These are phyloP conservation scores for Kondoa subrosea DNA, from an alignment of 768 basidiomycete species.

Conservation along the genomic window DNA sequence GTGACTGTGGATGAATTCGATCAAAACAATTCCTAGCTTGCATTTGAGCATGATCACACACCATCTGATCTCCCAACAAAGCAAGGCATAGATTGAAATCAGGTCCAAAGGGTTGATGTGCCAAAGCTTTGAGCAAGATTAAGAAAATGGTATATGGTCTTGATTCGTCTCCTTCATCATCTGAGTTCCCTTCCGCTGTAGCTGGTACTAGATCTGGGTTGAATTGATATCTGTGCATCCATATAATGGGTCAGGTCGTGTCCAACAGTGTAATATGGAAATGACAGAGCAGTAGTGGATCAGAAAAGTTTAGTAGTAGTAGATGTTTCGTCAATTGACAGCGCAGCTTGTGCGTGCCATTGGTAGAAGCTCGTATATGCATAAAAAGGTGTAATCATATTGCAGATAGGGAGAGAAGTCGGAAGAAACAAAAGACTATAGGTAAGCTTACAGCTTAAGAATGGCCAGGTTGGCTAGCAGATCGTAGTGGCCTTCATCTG, in stretches of 20 bases:
- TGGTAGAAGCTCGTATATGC: constrained; percentile 5
- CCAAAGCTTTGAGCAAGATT: constrained; percentile 80
- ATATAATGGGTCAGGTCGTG: neutral
- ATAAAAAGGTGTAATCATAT: neutral
- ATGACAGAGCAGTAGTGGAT: constrained; percentile 3
- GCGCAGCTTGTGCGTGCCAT: neutral
- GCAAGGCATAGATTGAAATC: constrained; percentile 43
- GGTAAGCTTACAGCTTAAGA: constrained; percentile 64
- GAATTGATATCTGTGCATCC: constrained; percentile 4
- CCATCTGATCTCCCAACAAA: constrained; percentile 1
- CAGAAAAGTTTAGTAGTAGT: constrained; percentile 23
- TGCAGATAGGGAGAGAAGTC: neutral
- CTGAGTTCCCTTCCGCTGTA: neutral
- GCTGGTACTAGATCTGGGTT: constrained; percentile 2
- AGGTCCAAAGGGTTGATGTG: constrained; percentile 56
- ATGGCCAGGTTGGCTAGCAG: constrained; percentile 88
- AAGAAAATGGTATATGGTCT: constrained; percentile 29
- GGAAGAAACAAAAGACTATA: constrained; percentile 2
- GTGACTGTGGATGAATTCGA: neutral
- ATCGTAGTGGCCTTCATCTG: constrained; percentile 76
- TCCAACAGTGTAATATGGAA: neutral
- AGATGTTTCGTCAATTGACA: neutral
- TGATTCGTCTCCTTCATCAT: neutral
- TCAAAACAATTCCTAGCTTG: too few species aligned
- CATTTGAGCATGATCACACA: neutral